Conservation (phyloP, 495 filamentous ascomycete genomes). For the Penicillium canescens region DNA sequence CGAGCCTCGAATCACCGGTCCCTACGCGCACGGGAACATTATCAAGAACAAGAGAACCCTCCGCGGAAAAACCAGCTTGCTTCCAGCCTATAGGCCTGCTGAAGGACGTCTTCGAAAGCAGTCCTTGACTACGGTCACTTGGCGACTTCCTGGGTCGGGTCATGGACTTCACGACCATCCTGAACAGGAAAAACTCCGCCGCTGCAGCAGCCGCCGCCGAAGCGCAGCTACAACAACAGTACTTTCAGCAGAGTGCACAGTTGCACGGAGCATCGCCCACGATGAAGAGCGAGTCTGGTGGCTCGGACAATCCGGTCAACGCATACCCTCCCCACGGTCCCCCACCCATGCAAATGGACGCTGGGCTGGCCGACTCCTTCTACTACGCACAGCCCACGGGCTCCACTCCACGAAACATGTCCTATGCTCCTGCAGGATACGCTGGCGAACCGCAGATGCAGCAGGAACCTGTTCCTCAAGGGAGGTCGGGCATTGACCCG, state of each 20-base stretch:
- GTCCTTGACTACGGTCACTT: conserved; percentile 38
- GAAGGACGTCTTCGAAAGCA: conserved; percentile 24
- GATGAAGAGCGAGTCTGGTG: conserved; percentile 65
- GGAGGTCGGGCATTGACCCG: conserved; percentile 48
- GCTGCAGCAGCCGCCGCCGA: conserved; percentile 48
- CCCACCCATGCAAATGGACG: conserved; percentile 47
- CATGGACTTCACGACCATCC: conserved; percentile 73
- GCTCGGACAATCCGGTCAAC: conserved; percentile 63
- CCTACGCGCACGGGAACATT: not conserved
- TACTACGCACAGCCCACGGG: conserved; percentile 34
- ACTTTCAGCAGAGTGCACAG: conserved; percentile 49
- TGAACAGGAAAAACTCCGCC: conserved; percentile 63
- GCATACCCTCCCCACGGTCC: conserved; percentile 56
- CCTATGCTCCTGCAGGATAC: conserved; percentile 45
- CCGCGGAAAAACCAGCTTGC: not conserved
- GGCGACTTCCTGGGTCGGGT: conserved; percentile 41
- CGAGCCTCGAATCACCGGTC: not conserved
- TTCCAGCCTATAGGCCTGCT: conserved; percentile 16
- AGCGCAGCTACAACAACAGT: conserved; percentile 54
- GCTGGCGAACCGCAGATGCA: conserved; percentile 34
- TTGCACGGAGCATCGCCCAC: conserved; percentile 49
- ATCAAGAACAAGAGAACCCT: not conserved
- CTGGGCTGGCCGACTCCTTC: conserved; percentile 25
- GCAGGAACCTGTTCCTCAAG: conserved; percentile 34
- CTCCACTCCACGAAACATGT: conserved; percentile 56